Base-by-base conservation (phyloP, 768 basidiomycete genomes). In the Termitomyces sp. region DNA sequence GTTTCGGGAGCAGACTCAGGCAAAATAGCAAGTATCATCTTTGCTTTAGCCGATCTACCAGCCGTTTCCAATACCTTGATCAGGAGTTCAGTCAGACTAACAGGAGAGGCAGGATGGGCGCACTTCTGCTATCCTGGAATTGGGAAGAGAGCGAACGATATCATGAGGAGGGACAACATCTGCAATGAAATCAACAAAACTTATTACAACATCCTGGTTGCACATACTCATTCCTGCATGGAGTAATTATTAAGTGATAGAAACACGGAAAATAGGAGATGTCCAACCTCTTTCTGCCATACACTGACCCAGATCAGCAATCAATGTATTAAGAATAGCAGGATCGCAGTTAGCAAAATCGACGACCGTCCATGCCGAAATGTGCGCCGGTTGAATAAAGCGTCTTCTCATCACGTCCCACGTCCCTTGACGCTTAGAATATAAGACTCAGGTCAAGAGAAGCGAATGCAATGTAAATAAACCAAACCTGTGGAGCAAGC, bases 391-490 rank as follows among this genome's bases (percentile, higher is more conserved):
- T 19, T 49, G 21, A 23, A 58, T 45, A 10, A 71, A 59, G 5
- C 27, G 61, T 55, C 64, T 68, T 11, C 60, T 51, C 69, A 71
- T 70, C 14, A 72, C 62, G 42, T 71, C 70, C 71, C 71, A 72
- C 10, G 61, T 57, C 9, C 71, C 71, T 5, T 60, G 59, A 39
- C 67, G 60, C 67, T 66, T 17, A 5, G 35, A 23, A 42, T n/a
- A 5, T 8, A 25, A 12, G n/a, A 27, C 1, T 50, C 50, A 40
- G 17, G 40, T 27, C 17, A 21, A 32, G n/a, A 34, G 27, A 54
- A 39, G 11, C 1, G 34, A 45, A 19, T 17, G 41, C 12, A 16
- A 9, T 19, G 39, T 2, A 21, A 14, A 35, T 0, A 5, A 21
- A 42, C n/a, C 49, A 60, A 41, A 63, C 64, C 56, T 61, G 59